Evolutionary conservation across 805 yeast genomes (phyloP), one percentile per base, ranked within the genome.

Genomic region (Lipomyces spencermartinsiae): DNA sequence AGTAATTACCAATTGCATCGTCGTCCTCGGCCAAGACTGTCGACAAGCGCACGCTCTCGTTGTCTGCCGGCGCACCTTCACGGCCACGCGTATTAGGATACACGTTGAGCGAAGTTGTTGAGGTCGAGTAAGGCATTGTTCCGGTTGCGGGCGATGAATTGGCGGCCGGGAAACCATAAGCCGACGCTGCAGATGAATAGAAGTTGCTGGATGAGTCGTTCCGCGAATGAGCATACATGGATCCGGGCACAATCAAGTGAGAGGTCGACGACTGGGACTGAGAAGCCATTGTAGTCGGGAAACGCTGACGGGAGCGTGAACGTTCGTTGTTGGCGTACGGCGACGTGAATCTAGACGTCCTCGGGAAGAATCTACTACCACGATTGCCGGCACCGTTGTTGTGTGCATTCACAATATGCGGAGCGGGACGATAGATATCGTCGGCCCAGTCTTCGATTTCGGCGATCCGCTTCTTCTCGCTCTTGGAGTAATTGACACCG

Each of bases 401-500:
- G 60, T 63, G 69, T 3, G 73, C 73, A 37, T 67, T 69, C 51
- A 61, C 64, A 16, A 73, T 64, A 63, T 89, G 80, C 14, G 87
- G 86, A 4, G 86, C 89, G 49, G 81, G 80, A 6, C 83, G 76
- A 62, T 80, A 76, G 6, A 85, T 82, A 76, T 88, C 87, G 71
- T 91, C 90, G 3, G 93, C 88, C 98, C 98, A 95, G 72, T 86
- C 85, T 74, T 94, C 98, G 70, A 92, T 87, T 67, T 85, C 85
- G 60, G 87, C 84, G 59, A 86, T 86, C 74, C 93, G 87, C 68
- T 84, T 83, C 69, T 84, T 83, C 89, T 80, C 77, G 74, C 86
- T 87, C 70, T 84, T 82, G 60, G 88, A 81, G 34, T 80, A 80
- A 68, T 84, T 85, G 2, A 95, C 95, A 69, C 98, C 98, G 80